Evolutionary conservation across 768 basidiomycete genomes (phyloP).

Genomic region (Rhodosporidiobolus odoratus): DNA sequence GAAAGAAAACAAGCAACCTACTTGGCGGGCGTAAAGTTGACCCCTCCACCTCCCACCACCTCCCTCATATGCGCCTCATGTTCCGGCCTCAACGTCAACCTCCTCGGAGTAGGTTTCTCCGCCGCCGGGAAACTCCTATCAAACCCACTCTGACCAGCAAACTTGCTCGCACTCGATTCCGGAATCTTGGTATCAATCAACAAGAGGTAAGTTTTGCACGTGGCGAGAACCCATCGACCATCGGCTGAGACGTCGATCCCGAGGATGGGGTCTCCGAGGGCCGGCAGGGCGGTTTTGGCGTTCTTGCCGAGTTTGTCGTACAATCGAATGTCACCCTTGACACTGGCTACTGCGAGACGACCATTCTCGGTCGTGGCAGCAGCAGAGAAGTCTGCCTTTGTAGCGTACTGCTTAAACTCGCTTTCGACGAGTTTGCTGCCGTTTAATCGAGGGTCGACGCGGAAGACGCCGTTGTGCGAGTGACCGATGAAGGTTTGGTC

Average conservation of each 20-base stretch:
- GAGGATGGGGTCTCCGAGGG: conserved; percentile 87
- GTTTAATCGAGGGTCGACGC: conserved; percentile 89
- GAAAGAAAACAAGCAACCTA: conserved; percentile 43
- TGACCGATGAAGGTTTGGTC: conserved; percentile 90
- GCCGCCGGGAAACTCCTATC: conserved; percentile 92
- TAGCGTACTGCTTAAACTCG: conserved; percentile 90
- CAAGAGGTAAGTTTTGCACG: conserved; percentile 81
- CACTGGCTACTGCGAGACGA: conserved; percentile 84
- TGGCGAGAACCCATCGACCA: conserved; percentile 91
- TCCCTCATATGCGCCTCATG: conserved; percentile 85
- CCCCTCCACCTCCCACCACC: conserved; percentile 44
- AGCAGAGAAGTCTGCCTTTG: conserved; percentile 92
- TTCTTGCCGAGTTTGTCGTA: conserved; percentile 97
- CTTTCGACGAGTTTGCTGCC: conserved; percentile 89
- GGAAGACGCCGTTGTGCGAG: conserved; percentile 93
- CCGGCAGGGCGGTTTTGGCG: conserved; percentile 94
- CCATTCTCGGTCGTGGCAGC: conserved; percentile 81
- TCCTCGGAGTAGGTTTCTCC: conserved; percentile 82
- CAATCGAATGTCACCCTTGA: conserved; percentile 91
- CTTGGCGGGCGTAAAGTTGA: conserved; percentile 92
- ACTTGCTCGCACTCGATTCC: conserved; percentile 63
- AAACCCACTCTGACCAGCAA: conserved; percentile 35
- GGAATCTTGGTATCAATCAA: conserved; percentile 93
- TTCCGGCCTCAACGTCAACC: conserved; percentile 79
- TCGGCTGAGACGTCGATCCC: conserved; percentile 91